These are phyloP conservation scores for Boletus calvinii DNA, from an alignment of 1,284 basidiomycete species.

Conservation along the genomic window DNA sequence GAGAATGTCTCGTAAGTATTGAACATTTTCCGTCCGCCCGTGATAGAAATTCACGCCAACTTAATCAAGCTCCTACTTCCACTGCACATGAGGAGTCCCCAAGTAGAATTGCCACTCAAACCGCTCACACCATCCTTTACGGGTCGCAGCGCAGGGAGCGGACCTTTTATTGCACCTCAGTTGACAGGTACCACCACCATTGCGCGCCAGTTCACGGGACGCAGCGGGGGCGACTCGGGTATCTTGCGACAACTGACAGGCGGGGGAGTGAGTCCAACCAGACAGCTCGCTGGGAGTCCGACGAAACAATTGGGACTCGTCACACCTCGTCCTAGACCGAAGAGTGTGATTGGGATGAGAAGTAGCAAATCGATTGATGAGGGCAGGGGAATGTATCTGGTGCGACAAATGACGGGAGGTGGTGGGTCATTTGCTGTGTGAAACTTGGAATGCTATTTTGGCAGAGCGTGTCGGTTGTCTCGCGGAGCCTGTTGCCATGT, in stretches of 20 bases:
- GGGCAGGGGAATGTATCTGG: conserved; percentile 64
- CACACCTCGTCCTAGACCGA: conserved; percentile 49
- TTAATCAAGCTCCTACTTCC: conserved; percentile 56
- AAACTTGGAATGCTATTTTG: conserved; percentile 9
- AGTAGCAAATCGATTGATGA: conserved; percentile 56
- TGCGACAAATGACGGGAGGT: conserved; percentile 68
- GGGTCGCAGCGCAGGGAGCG: conserved; percentile 38
- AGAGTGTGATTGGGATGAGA: conserved; percentile 62
- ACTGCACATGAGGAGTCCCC: conserved; percentile 43
- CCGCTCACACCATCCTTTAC: conserved; percentile 49
- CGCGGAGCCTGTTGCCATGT: conserved; percentile 20
- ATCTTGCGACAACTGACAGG: conserved; percentile 64
- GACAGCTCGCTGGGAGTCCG: conserved; percentile 50
- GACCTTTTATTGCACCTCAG: conserved; percentile 47
- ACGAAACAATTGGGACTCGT: conserved; percentile 51
- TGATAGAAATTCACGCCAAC: conserved; percentile 13
- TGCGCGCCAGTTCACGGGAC: conserved; percentile 71
- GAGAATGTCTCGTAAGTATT: conserved; percentile 70
- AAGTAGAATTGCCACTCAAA: conserved; percentile 43
- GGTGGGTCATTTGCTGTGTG: conserved; percentile 30
- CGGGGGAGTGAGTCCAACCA: conserved; percentile 61
- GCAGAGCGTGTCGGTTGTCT: not conserved
- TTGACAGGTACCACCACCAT: conserved; percentile 69
- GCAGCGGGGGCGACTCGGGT: conserved; percentile 46
- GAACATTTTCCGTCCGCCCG: conserved; percentile 3